Base-by-base conservation (phyloP, 2,329 filamentous ascomycete species). In the Trichoderma arundinaceum region DNA sequence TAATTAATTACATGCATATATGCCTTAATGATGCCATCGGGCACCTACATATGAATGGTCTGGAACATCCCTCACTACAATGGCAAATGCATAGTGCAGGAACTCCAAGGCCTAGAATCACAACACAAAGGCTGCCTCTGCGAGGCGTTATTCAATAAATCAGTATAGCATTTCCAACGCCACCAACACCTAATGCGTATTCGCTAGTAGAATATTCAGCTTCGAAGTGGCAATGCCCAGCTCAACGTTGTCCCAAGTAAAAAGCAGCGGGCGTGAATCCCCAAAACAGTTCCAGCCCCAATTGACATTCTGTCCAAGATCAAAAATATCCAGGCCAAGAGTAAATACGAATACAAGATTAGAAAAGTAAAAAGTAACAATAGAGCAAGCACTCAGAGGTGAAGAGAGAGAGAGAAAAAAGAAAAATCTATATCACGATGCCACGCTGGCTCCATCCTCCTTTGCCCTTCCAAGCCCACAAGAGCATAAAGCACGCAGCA, bases 401-500 rank as follows among this genome's bases (percentile, higher is more conserved):
- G 5, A 44, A 19, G 2, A 43, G 38, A 15, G 7, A 28, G 1
- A 28, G 17, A 38, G 39, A 33, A 6, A 28, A 59, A 39, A 28
- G 8, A 41, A 46, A n/a, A 52, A 9, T 60, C 52, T 76, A 84
- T 58, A 88, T 85, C 17, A 92, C 85, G 74, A 97, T 88, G 0
- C 91, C 92, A 66, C 92, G 85, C 72, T 85, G 84, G 68, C 84
- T 84, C 94, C 94, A 97, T 0, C 92, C 91, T 22, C 84, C 83
- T 64, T 79, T 85, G 1, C 91, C 91, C 76, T 90, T 90, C 94
- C 93, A 97, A 7, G 93, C 93, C 83, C 87, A 90, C 15, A 89
- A 69, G 79, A 94, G 90, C 71, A 92, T 77, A 3, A 80, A 82
- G 72, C 91, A 89, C 0, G 92, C 94, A 43, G 92, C 70, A 88